Evolutionary conservation across 2,329 filamentous ascomycete species (phyloP), one percentile per base, ranked within the genome.

Genomic region (Penicillium vulpinum): DNA sequence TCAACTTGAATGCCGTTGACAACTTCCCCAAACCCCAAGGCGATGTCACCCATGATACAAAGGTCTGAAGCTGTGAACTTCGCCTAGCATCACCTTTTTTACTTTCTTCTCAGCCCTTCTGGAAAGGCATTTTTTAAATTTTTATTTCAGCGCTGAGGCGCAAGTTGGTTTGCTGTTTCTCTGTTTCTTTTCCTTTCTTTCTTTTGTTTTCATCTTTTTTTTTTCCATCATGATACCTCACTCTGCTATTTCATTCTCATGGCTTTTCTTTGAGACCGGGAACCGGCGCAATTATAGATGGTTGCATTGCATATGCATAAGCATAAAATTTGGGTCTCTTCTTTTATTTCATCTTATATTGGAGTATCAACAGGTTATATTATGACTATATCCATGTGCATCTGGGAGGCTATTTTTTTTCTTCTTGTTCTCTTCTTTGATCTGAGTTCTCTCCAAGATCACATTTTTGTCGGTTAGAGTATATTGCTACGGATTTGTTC

Each of bases 281-380:
- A 51, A 50, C 58, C 58, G 71, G 71, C 70, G 71, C 70, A 71
- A 63, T 63, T 69, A 72, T 73, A 73, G 70, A 73, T 67, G 67
- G 67, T 69, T 71, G 70, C 69, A 73, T 73, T 70, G 64, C 65
- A 62, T 65, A 59, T 56, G 54, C 48, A 66, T 67, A 67, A 67
- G 67, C 64, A 67, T 69, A 59, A 59, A 62, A 59, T 41, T 55
- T 51, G 63, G 64, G 63, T 59, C 49, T 59, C 41, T 62, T 51
- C 56, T 47, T 61, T 51, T 35, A 45, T 48, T 62, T 57, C 56
- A 61, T 66, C 9, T 58, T 55, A 52, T 63, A 54, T 49, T 63
- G 64, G 62, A 65, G 66, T 67, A 70, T 70, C 62, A 61, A 66
- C 62, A 57, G 62, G 64, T 63, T 63, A 63, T 62, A 63, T 68